Evolutionary conservation across 2,329 filamentous ascomycete species (phyloP).

Genomic region (Dactylellina haptotyla): DNA sequence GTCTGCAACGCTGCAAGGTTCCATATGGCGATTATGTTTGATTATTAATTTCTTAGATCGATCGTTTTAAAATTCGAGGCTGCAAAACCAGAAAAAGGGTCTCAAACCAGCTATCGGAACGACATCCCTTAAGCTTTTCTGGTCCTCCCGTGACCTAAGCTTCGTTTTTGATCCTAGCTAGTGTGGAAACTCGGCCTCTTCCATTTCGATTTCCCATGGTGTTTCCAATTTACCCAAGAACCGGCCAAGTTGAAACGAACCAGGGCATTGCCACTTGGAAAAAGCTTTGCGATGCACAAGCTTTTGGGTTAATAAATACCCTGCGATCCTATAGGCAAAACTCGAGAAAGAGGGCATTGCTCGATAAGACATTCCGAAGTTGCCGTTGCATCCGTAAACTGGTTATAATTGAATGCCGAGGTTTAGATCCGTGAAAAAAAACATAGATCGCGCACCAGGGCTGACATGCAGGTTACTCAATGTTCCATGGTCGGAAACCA

Average conservation of each 20-base stretch:
- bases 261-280: background rate
- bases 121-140: background rate
- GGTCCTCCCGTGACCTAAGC: background rate
- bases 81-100: no score
- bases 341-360: background rate
- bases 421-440: background rate
- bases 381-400: conserved; percentile 4
- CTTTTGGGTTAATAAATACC: conserved; percentile 26
- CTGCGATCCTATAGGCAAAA: conserved; percentile 10
- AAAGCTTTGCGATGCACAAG: conserved; percentile 6
- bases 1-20: background rate
- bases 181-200: background rate
- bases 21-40: no score
- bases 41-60: conserved; percentile 9
- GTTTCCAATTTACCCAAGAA: conserved; percentile 25
- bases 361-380: conserved; percentile 4
- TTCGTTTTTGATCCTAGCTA: background rate
- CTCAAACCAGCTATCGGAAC: conserved; percentile 19
- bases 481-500: background rate
- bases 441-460: background rate
- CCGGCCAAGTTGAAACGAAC: conserved; percentile 38
- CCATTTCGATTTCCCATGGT: background rate
- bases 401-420: background rate
- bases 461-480: background rate
- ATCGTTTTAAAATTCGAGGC: background rate